Conservation (phyloP, 495 filamentous ascomycete species). For the Penicillium silybi region DNA sequence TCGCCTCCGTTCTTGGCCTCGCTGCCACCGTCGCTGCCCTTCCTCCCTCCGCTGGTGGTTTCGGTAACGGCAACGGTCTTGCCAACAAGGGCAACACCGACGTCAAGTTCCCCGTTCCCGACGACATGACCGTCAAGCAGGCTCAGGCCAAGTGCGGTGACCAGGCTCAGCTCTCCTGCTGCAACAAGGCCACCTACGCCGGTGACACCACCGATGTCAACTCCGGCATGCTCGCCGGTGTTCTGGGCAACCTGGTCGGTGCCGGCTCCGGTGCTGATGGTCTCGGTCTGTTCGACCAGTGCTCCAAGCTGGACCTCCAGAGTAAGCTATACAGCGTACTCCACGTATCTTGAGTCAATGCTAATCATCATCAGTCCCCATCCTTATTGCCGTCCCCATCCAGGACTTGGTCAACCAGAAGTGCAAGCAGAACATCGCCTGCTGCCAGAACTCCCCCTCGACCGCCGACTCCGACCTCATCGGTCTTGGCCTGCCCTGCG, state of each 20-base stretch:
- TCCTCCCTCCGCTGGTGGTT: constrained; percentile 13
- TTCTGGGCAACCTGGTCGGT: constrained; percentile 30
- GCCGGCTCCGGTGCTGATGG: constrained; percentile 34
- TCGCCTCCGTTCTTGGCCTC: constrained; percentile 22
- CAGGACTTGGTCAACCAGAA: constrained; percentile 44
- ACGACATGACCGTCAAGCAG: constrained; percentile 44
- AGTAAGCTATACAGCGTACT: constrained; percentile 4
- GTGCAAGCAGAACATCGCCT: constrained; percentile 54
- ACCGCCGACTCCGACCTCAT: constrained; percentile 36
- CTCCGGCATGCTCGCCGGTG: constrained; percentile 24
- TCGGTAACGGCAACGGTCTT: constrained; percentile 21
- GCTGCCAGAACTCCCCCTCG: constrained; percentile 44
- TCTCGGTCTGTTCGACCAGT: constrained; percentile 33
- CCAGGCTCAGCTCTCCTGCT: constrained; percentile 48
- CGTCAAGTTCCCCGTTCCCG: constrained; percentile 33
- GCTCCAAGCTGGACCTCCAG: constrained; percentile 36
- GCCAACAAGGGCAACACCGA: constrained; percentile 19
- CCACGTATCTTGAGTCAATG: background rate
- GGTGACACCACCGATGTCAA: constrained; percentile 38
- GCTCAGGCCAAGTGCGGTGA: constrained; percentile 47
- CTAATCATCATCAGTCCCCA: constrained; percentile 26
- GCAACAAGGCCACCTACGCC: constrained; percentile 43
- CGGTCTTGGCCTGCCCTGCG: constrained; percentile 46
- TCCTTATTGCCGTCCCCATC: constrained; percentile 30
- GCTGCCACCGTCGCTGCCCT: constrained; percentile 19